phyloP scores from a whole-genome alignment of 2,329 filamentous ascomycete genomes.

The Phaeosphaeria sp. region DNA sequence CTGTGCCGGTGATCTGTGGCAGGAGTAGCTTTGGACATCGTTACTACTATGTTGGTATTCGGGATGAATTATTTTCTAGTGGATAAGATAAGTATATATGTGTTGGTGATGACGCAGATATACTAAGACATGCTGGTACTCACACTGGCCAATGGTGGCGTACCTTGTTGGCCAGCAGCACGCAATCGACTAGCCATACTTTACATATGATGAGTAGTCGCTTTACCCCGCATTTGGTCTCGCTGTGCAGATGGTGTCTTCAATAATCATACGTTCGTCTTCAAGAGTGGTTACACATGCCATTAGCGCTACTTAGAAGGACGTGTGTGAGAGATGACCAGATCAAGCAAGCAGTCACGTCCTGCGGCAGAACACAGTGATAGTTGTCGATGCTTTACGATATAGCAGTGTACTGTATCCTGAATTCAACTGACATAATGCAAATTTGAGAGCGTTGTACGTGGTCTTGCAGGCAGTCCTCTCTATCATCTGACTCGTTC shows the following conservation, averaged over 20 bases:
- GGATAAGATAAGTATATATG: not conserved
- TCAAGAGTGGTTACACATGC: too few species aligned
- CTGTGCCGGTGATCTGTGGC: not conserved
- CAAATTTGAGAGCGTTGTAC: too few species aligned
- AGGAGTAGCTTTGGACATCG: slow-evolving; percentile 2
- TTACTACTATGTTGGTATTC: not conserved
- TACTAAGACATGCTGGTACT: not conserved
- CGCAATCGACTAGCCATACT: not conserved
- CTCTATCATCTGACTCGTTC: too few species aligned
- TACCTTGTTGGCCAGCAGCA: not conserved
- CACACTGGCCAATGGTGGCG: not conserved
- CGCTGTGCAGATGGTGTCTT: not conserved
- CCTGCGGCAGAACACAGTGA: too few species aligned
- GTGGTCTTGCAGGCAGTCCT: too few species aligned
- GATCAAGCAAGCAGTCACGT: too few species aligned
- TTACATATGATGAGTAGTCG: not conserved
- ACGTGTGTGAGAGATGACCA: too few species aligned
- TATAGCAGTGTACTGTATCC: too few species aligned
- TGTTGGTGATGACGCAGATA: not conserved
- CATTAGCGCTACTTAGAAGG: too few species aligned
- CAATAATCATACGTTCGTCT: too few species aligned
- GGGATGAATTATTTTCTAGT: not conserved
- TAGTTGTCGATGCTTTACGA: too few species aligned
- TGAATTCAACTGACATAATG: too few species aligned
- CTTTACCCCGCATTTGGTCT: not conserved